Evolutionary conservation across 306 rosid genomes (phyloP).

Genomic region (Cicer chorassanicum): DNA sequence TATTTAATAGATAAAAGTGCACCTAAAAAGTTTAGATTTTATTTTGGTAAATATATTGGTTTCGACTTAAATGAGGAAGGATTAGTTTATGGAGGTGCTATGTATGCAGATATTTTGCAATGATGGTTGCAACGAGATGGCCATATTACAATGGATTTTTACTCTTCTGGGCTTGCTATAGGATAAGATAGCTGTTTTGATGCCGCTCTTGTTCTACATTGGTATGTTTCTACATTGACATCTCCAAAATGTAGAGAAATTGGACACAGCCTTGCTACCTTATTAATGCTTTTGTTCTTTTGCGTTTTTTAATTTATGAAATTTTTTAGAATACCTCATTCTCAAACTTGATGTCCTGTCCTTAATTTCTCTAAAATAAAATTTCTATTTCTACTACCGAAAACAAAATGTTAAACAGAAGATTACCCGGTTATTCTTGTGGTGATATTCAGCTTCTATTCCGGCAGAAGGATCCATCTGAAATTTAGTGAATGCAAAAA

Average conservation of each 20-base stretch:
- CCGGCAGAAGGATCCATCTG: constrained; percentile 95
- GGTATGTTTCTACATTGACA: too few species aligned
- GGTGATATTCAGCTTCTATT: constrained; percentile 92
- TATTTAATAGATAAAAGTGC: not conserved
- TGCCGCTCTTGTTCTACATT: not conserved
- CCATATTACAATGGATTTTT: not conserved
- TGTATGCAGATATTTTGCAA: not conserved
- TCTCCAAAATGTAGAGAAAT: too few species aligned
- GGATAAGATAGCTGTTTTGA: not conserved
- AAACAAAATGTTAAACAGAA: constrained; percentile 20
- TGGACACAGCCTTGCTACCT: not conserved
- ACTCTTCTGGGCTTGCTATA: not conserved
- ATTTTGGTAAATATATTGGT: constrained; percentile 1
- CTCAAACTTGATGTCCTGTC: not conserved
- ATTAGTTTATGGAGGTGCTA: not conserved
- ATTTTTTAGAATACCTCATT: not conserved
- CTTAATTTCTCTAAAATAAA: constrained; percentile 20
- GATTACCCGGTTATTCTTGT: constrained; percentile 79
- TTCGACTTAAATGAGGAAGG: not conserved
- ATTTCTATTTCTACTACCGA: not conserved
- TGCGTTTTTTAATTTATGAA: not conserved
- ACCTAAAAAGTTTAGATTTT: constrained; percentile 12
- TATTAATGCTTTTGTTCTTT: not conserved
- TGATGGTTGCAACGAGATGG: not conserved
- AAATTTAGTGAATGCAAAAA: constrained; percentile 43